Conservation (phyloP, 352 stramenopile genomes). For the Aphanomyces cochlioides region DNA sequence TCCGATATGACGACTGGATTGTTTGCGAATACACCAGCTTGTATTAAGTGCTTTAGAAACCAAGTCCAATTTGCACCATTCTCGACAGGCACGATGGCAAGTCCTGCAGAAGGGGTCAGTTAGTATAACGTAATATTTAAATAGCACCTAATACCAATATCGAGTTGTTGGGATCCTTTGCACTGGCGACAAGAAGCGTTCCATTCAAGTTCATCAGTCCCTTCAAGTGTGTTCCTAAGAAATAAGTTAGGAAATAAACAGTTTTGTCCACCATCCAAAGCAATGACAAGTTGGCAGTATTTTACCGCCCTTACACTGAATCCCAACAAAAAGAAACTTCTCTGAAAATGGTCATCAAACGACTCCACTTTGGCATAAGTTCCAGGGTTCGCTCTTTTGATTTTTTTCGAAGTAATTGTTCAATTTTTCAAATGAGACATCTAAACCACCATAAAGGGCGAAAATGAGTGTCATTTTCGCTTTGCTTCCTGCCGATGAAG, state of each 20-base stretch:
- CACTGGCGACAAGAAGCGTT: neutral
- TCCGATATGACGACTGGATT: neutral
- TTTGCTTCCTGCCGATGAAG: neutral
- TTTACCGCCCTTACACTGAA: neutral
- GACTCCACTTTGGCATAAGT: neutral
- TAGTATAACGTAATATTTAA: neutral
- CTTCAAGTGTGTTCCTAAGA: neutral
- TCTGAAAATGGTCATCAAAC: neutral
- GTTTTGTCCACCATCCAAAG: neutral
- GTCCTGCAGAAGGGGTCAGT: neutral
- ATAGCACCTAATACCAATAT: neutral
- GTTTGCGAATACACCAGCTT: neutral
- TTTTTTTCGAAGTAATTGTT: neutral
- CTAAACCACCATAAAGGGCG: neutral
- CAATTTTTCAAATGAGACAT: neutral
- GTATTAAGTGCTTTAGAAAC: neutral
- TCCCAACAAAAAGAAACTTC: neutral
- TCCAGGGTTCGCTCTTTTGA: neutral
- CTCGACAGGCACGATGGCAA: neutral
- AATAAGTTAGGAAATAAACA: neutral
- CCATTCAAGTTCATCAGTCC: neutral
- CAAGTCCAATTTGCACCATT: neutral
- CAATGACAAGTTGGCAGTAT: neutral
- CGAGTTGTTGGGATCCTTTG: conserved; percentile 1
- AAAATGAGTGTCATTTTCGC: neutral